Evolutionary conservation across 2,329 filamentous ascomycete genomes (phyloP), one percentile per base, ranked within the genome.

Genomic region (Aureobasidium musti): DNA sequence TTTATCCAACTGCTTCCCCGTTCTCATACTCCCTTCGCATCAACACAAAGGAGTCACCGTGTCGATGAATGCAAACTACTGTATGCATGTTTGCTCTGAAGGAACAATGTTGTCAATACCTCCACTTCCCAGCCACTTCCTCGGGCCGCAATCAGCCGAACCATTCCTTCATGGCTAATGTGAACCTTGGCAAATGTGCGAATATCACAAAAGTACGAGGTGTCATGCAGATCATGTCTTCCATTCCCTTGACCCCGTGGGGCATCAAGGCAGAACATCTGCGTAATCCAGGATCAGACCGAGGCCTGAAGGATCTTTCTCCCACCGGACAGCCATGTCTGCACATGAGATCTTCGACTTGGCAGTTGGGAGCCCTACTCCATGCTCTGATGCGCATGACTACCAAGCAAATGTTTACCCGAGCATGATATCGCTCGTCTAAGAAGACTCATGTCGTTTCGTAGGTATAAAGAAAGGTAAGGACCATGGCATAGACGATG

Each of bases 101-200:
- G 23, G 14, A 59, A 45, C 17, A 14, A 45, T 59, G 37, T 30
- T 23, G 37, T 43, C 37, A 30, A 30, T 17, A 39, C 14, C 19
- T 59, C 37, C 28, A 17, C 19, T 30, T 7, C 8, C 23, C 37
- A 43, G 54, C 37, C 54, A 59, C 54, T 39, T 7, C 13, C 5
- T 7, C 37, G 26, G 54, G 37, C 57, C 41, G n/a, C 19, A 60
- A 60, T 60, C 41, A 47, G 57, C 57, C 57, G 57, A 60, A 49
- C 30, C 57, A 49, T 37, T 26, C 23, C 54, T 59, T 59, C 41
- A 60, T 49, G 57, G 57, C 57, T 60, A 60, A 60, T 60, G 41
- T 60, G 28, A 13, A 13, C n/a, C 57, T 60, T 60, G 57, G 57
- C 57, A 10, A 35, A 37, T 17, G 10, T 13, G 54, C 54, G 19